phyloP scores from a whole-genome alignment of 148 eudicot species.

The Amaranthus hypochondriacus region DNA sequence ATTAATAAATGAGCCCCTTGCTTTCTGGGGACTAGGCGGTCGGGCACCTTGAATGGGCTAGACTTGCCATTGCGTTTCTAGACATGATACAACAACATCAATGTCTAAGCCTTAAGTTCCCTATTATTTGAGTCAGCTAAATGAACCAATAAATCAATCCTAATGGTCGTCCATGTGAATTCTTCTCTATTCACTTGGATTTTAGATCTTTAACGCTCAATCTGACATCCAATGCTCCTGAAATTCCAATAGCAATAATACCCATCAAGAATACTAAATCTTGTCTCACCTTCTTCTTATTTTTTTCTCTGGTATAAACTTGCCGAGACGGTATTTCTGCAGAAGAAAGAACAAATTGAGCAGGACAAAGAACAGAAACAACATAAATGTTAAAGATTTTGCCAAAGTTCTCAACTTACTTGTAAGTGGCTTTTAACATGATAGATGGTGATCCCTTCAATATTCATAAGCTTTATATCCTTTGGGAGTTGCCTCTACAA shows the following conservation, averaged over 20 bases:
- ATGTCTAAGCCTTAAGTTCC: too few relatives aligned
- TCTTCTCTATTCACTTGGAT: too few relatives aligned
- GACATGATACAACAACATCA: too few relatives aligned
- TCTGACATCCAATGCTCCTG: neutral
- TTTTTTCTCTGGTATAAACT: conserved; percentile 41
- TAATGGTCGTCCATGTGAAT: too few relatives aligned
- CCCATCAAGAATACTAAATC: neutral
- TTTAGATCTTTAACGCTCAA: neutral
- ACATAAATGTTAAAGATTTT: neutral
- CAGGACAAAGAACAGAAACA: conserved; percentile 4
- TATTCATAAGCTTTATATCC: conserved; percentile 46
- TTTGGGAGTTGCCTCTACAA: conserved; percentile 51
- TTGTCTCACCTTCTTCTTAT: conserved; percentile 37
- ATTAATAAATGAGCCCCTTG: too few relatives aligned
- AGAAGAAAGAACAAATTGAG: conserved; percentile 12
- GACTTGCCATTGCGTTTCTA: too few relatives aligned
- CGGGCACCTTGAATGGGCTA: too few relatives aligned
- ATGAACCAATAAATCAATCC: too few relatives aligned
- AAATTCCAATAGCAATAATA: neutral
- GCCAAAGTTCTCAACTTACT: conserved; percentile 20
- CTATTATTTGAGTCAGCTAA: too few relatives aligned
- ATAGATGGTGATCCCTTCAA: conserved; percentile 49
- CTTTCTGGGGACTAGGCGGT: too few relatives aligned
- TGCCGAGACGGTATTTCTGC: conserved; percentile 44
- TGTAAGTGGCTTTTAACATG: conserved; percentile 56